Percentiles rank a stretch among this genome's conserved stretches.
Conservation (phyloP, 2,329 filamentous ascomycete species). For the Xylariaceae sp. region DNA sequence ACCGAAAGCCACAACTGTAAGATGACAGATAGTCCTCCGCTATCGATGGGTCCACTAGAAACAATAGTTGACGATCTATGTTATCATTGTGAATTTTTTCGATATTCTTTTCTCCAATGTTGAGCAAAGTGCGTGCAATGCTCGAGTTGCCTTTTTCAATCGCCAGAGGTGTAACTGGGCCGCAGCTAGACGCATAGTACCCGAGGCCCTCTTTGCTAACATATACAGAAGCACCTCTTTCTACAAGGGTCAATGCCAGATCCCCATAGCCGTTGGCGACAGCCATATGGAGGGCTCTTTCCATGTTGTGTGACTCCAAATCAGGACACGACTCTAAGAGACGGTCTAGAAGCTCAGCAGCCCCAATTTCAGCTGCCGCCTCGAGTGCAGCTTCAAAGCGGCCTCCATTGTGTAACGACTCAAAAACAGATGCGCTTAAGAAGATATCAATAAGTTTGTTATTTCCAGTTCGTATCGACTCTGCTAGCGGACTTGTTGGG, state of each 20-base stretch:
- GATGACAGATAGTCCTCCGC: neutral
- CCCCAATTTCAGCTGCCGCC: neutral
- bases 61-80: too few species aligned
- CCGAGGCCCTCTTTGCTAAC: too few species aligned
- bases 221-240: slow-evolving; percentile 3
- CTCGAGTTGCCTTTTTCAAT: neutral
- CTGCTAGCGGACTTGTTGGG: neutral
- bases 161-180: too few species aligned
- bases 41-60: neutral
- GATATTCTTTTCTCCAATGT: neutral
- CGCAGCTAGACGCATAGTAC: too few species aligned
- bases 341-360: neutral
- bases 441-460: neutral
- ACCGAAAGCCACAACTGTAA: neutral
- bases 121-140: neutral
- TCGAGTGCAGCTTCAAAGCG: neutral
- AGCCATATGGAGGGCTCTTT: neutral
- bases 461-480: neutral
- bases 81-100: too few species aligned
- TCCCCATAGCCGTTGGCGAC: neutral
- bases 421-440: neutral
- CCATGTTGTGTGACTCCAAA: neutral
- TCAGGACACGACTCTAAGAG: slow-evolving; percentile 4
- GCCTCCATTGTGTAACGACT: neutral
- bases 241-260: neutral